phyloP scores from a whole-genome alignment of 2,329 filamentous ascomycete genomes.

The Colletotrichum paranaense region DNA sequence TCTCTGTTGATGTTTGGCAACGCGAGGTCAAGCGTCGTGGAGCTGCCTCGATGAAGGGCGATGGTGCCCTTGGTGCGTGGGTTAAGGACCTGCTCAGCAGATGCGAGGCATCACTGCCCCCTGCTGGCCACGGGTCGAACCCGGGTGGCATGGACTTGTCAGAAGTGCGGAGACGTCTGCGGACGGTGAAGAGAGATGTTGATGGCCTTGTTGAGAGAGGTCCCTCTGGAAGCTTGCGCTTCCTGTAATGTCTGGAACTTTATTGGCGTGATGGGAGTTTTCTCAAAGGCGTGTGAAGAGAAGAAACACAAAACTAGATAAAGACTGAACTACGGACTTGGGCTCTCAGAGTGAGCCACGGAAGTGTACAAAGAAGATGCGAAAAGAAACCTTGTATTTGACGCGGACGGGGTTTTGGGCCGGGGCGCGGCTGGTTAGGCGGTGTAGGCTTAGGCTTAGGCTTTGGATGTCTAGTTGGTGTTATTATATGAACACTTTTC shows the following conservation, averaged over 20 bases:
- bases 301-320: constrained; percentile 10
- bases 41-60: constrained; percentile 49
- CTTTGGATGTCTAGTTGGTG: constrained; percentile 29
- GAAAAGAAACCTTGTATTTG: constrained; percentile 24
- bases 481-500: constrained; percentile 10
- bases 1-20: constrained; percentile 61
- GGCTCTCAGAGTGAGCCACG: background rate
- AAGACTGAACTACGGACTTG: constrained; percentile 7
- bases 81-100: constrained; percentile 62
- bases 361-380: constrained; percentile 31
- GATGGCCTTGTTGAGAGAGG: constrained; percentile 55
- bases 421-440: constrained; percentile 33
- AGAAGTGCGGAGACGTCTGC: constrained; percentile 56
- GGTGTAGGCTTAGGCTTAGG: constrained; percentile 30
- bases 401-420: constrained; percentile 20
- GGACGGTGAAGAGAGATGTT: constrained; percentile 56
- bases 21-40: constrained; percentile 61
- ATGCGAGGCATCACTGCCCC: constrained; percentile 59
- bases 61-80: constrained; percentile 52
- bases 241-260: constrained; percentile 49
- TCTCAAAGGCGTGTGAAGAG: background rate
- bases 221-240: constrained; percentile 57
- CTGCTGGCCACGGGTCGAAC: constrained; percentile 53
- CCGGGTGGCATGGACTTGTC: constrained; percentile 57
- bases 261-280: background rate